Conservation (phyloP, 163 green algal genomes). For the Scenedesmus sp. region DNA sequence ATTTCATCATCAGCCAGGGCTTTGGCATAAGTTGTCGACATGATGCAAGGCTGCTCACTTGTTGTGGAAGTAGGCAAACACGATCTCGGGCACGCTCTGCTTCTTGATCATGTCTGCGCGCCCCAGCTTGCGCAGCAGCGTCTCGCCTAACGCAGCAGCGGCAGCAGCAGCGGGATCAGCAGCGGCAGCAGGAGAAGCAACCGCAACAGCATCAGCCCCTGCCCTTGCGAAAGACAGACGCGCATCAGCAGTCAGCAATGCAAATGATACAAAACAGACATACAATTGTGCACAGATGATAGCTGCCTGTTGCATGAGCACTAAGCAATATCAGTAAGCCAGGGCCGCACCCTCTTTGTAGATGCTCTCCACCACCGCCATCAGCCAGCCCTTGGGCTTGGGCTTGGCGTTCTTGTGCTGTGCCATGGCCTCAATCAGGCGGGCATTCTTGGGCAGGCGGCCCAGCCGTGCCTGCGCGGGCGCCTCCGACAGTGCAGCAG, state of each 20-base stretch:
- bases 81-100: conserved; percentile 66
- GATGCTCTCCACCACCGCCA: conserved; percentile 64
- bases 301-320: background rate
- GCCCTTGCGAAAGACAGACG: background rate
- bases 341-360: conserved; percentile 65
- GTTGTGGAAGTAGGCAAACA: conserved; percentile 72
- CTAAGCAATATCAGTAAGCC: background rate
- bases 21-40: background rate
- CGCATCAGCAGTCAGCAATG: too few relatives aligned
- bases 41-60: conserved; percentile 53
- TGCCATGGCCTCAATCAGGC: conserved; percentile 61
- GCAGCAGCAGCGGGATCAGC: background rate
- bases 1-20: too few relatives aligned
- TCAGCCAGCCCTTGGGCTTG: conserved; percentile 69
- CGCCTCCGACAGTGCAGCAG: background rate
- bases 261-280: too few relatives aligned
- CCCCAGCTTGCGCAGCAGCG: conserved; percentile 60
- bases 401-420: conserved; percentile 65
- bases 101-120: conserved; percentile 64
- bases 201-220: background rate
- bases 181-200: too few relatives aligned
- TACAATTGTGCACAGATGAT: background rate
- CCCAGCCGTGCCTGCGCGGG: conserved; percentile 53
- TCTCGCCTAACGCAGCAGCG: conserved; percentile 52
- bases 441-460: conserved; percentile 63